phyloP scores from a whole-genome alignment of 2,329 filamentous ascomycete genomes.

The Ascochyta lentis region DNA sequence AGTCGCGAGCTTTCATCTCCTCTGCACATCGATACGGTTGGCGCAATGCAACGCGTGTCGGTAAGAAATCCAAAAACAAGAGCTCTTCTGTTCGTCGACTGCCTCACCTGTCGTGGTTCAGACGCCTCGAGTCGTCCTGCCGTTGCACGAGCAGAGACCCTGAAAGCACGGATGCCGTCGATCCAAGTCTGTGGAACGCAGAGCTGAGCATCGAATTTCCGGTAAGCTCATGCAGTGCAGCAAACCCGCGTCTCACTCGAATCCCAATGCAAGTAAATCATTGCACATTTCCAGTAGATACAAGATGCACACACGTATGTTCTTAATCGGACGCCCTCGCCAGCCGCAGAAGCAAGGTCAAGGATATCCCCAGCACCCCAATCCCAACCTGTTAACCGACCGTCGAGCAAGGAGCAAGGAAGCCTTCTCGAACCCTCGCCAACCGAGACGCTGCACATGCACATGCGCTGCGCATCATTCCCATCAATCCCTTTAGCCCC shows the following conservation, averaged over 20 bases:
- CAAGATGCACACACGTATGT: too few species aligned
- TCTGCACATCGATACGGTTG: neutral
- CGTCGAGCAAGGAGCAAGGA: slow-evolving; percentile 16
- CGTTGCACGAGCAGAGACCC: slow-evolving; percentile 27
- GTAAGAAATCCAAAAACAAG: too few species aligned
- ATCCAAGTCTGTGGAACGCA: slow-evolving; percentile 23
- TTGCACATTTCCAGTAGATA: neutral
- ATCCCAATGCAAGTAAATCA: too few species aligned
- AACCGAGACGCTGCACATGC: slow-evolving; percentile 21
- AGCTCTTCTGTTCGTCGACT: neutral
- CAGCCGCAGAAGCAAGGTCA: slow-evolving; percentile 15
- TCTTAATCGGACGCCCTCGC: too few species aligned
- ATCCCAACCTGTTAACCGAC: slow-evolving; percentile 14
- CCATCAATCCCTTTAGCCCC: too few species aligned
- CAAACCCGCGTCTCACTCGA: too few species aligned
- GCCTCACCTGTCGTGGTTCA: neutral
- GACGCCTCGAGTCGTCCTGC: neutral
- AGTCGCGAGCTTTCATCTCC: neutral
- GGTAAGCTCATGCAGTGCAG: neutral
- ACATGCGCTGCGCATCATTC: slow-evolving; percentile 17
- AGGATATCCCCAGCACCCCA: slow-evolving; percentile 27
- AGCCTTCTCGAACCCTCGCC: slow-evolving; percentile 28
- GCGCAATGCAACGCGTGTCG: neutral
- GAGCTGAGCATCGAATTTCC: neutral
- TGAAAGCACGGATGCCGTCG: slow-evolving; percentile 25